A percentile compares a stretch with the other conserved stretches of the same genome.
phyloP scores from a whole-genome alignment of 495 filamentous ascomycete species.

The Amniculicola lignicola region DNA sequence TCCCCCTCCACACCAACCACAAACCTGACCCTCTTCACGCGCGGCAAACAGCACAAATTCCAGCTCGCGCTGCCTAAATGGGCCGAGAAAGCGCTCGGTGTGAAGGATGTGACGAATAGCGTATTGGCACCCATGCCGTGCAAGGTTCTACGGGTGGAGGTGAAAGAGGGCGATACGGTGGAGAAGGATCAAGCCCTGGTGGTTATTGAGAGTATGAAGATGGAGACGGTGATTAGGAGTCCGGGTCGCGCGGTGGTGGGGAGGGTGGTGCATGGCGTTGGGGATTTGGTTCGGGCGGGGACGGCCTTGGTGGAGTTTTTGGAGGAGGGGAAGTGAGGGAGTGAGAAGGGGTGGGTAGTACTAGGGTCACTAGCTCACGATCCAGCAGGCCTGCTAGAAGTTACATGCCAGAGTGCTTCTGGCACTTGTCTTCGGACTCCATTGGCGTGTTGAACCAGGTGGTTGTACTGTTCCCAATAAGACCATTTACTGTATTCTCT shows the following conservation, averaged over 20 bases:
- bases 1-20: no score
- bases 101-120: slow-evolving; percentile 76
- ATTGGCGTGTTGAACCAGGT: no score
- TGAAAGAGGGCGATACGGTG: slow-evolving; percentile 73
- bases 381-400: no score
- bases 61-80: slow-evolving; percentile 66
- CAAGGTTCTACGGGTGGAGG: slow-evolving; percentile 83
- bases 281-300: slow-evolving; percentile 61
- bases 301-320: slow-evolving; percentile 56
- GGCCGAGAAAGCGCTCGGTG: slow-evolving; percentile 80
- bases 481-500: no score
- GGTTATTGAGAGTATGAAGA: slow-evolving; percentile 99
- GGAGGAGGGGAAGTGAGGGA: slow-evolving; percentile 39
- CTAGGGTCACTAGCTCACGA: not conserved
- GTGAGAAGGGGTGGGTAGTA: not conserved
- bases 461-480: no score
- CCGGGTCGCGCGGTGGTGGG: slow-evolving; percentile 78
- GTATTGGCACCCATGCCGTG: slow-evolving; percentile 93
- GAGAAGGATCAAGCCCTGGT: slow-evolving; percentile 84
- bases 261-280: slow-evolving; percentile 78
- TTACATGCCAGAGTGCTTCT: no score
- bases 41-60: slow-evolving; percentile 72
- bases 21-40: slow-evolving; percentile 75
- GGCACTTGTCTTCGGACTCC: no score
- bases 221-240: slow-evolving; percentile 95